Conservation (phyloP, 108 stramenopile genomes). For the Mediolabrus comicus region DNA sequence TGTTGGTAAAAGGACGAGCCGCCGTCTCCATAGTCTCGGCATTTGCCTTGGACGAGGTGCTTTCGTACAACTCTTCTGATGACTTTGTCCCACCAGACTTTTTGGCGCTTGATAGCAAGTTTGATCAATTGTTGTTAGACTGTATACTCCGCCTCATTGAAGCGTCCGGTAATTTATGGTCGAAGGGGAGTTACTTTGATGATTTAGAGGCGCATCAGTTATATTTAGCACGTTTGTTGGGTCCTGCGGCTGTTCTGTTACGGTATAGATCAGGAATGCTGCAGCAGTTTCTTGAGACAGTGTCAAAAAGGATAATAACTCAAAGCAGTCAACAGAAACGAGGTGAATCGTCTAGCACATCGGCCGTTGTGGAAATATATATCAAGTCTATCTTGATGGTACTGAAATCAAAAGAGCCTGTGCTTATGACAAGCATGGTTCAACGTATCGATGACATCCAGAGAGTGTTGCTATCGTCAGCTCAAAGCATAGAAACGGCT, state of each 20-base stretch:
- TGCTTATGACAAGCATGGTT: conserved; percentile 16
- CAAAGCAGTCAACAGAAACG: neutral
- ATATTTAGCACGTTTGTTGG: conserved; percentile 19
- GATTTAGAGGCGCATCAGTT: conserved; percentile 7
- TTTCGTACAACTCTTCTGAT: neutral
- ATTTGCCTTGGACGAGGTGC: conserved; percentile 36
- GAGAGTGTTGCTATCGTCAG: conserved; percentile 6
- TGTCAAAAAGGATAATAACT: conserved; percentile 7
- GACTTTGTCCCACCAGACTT: conserved; percentile 2
- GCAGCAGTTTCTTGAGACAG: conserved; percentile 10
- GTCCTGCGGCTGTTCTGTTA: conserved; percentile 27
- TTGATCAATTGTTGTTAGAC: conserved; percentile 18
- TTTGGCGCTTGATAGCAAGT: conserved; percentile 17
- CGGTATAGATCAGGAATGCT: conserved; percentile 30
- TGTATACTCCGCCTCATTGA: conserved; percentile 20
- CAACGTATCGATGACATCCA: conserved; percentile 7
- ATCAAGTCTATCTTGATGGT: conserved; percentile 25
- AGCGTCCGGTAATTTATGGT: conserved; percentile 13
- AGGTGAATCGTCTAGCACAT: neutral
- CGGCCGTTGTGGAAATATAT: conserved; percentile 7
- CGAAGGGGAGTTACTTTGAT: conserved; percentile 7
- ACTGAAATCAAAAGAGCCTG: conserved; percentile 32
- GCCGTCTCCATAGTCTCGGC: conserved; percentile 40
- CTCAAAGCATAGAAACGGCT: conserved; percentile 10
- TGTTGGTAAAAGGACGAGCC: conserved; percentile 28